Base-by-base conservation (phyloP, 192 early-diverging fungal species). In the Umbelopsis ramanniana region DNA sequence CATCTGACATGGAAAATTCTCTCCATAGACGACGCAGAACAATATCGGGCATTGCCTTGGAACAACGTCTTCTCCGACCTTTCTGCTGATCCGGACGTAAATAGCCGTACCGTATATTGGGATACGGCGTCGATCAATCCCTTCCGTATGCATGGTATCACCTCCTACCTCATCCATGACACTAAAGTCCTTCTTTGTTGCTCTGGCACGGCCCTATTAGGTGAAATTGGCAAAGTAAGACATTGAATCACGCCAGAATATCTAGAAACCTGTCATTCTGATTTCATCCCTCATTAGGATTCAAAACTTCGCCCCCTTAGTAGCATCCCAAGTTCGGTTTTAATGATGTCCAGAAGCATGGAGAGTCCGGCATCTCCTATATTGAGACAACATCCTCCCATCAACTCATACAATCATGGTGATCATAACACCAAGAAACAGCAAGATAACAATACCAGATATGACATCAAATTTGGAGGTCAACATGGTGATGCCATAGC, bases 391-490 rank as follows among this genome's bases (percentile, higher is more conserved):
- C 47, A 48, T 37, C 57, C 46, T 38, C 71, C 71, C 12, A 72
- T 66, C 43, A 47, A 72, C 47, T 47, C 46, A 21, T 22, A 45
- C 29, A 66, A 50, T 33, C 43, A 23, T 15, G 24, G 22, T 24
- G 23, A 66, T 19, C 57, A 63, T 33, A 52, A 48, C 60, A 50
- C 52, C 46, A 53, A 69, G 53, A 35, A 10, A 33, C 45, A 48
- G 8, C 21, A 29, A 52, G 68, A 68, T 52, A 37, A 21, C 17
- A 45, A 22, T n/a, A 35, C 70, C 10, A 77, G 79, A 53, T 21
- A 70, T 17, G 90, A 92, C 67, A 83, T 88, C 10, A 86, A 89
- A 66, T 72, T 92, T 21, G 88, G 89, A 19, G 89, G 88, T 8
- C 48, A 67, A n/a, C 47, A 82, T 24, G 40, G 55, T n/a, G 67